These are phyloP conservation scores for Fusarium tanahbumbuense DNA, from an alignment of 2,329 filamentous ascomycete genomes.

Conservation along the genomic window DNA sequence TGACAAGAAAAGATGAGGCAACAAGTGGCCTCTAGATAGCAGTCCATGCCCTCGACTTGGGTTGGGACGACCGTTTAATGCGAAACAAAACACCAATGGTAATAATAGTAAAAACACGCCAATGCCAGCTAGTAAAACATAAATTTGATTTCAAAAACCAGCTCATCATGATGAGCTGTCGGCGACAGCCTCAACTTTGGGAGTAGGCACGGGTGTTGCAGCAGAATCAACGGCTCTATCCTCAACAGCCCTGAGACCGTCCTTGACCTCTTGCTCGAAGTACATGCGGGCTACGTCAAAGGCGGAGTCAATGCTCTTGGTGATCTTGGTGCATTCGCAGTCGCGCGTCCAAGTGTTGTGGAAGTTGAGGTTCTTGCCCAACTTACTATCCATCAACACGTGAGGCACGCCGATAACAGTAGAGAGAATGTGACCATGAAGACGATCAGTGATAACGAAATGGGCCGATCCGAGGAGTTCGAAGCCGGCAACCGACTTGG, in stretches of 20 bases:
- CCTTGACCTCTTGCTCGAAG: slow-evolving; percentile 34
- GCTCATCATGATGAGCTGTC: slow-evolving; percentile 19
- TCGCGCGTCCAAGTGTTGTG: slow-evolving; percentile 47
- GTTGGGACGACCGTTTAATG: slow-evolving; percentile 17
- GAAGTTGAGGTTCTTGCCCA: slow-evolving; percentile 48
- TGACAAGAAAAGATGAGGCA: slow-evolving; percentile 19
- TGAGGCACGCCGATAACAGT: slow-evolving; percentile 46
- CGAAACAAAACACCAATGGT: slow-evolving; percentile 17
- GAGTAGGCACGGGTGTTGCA: slow-evolving; percentile 9
- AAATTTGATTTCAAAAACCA: slow-evolving; percentile 16
- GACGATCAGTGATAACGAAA: slow-evolving; percentile 45
- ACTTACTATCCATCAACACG: slow-evolving; percentile 46
- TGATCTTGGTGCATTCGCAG: slow-evolving; percentile 43
- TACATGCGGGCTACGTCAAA: slow-evolving; percentile 41
- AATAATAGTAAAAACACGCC: slow-evolving; percentile 12
- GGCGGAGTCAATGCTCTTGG: slow-evolving; percentile 39
- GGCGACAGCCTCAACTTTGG: slow-evolving; percentile 1
- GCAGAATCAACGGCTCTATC: slow-evolving; percentile 8
- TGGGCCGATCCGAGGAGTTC: slow-evolving; percentile 43
- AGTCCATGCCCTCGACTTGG: slow-evolving; percentile 26
- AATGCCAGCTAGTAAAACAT: slow-evolving; percentile 26
- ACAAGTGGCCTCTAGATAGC: slow-evolving; percentile 5
- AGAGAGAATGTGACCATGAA: slow-evolving; percentile 45
- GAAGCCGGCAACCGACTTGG: slow-evolving; percentile 44
- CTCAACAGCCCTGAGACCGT: slow-evolving; percentile 15